Percentiles rank a stretch among this genome's conserved stretches.
These are phyloP conservation scores for Malassezia furfur DNA, from an alignment of 1,284 basidiomycete species.

Conservation along the genomic window DNA sequence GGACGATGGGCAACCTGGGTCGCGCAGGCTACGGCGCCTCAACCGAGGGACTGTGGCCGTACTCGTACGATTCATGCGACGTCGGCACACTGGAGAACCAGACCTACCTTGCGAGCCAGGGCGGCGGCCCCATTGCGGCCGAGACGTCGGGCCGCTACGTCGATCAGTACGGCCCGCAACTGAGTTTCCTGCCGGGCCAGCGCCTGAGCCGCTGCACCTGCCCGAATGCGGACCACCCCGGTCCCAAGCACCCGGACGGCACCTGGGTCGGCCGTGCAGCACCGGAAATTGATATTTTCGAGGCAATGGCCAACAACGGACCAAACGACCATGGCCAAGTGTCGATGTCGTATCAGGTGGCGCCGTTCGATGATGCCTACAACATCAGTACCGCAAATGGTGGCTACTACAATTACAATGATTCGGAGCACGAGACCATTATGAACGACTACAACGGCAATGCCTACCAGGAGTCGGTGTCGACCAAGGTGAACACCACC, in stretches of 20 bases:
- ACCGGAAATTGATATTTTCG: slow-evolving; percentile 76
- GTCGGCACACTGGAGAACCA: slow-evolving; percentile 42
- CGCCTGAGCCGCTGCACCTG: slow-evolving; percentile 41
- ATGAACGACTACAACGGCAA: slow-evolving; percentile 37
- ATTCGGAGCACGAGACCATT: neutral
- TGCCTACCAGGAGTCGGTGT: slow-evolving; percentile 43
- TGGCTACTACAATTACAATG: slow-evolving; percentile 6
- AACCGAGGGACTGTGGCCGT: slow-evolving; percentile 51
- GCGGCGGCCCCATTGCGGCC: slow-evolving; percentile 36
- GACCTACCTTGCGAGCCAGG: slow-evolving; percentile 25
- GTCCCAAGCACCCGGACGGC: slow-evolving; percentile 32
- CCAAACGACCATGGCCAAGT: slow-evolving; percentile 24
- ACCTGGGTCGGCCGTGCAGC: slow-evolving; percentile 55
- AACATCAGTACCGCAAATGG: slow-evolving; percentile 48
- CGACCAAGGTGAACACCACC: slow-evolving; percentile 33
- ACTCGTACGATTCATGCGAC: slow-evolving; percentile 50
- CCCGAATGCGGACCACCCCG: slow-evolving; percentile 36
- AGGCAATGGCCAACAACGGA: slow-evolving; percentile 52
- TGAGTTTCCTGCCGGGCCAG: slow-evolving; percentile 40
- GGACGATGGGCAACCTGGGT: slow-evolving; percentile 54
- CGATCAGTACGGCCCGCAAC: slow-evolving; percentile 27
- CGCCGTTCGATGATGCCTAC: slow-evolving; percentile 39
- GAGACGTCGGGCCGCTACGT: slow-evolving; percentile 34
- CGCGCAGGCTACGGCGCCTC: slow-evolving; percentile 71
- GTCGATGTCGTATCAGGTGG: slow-evolving; percentile 38